Evolutionary conservation across 352 stramenopile genomes (phyloP), one percentile per base, ranked within the genome.

Genomic region (Halophytophthora batemanensis): DNA sequence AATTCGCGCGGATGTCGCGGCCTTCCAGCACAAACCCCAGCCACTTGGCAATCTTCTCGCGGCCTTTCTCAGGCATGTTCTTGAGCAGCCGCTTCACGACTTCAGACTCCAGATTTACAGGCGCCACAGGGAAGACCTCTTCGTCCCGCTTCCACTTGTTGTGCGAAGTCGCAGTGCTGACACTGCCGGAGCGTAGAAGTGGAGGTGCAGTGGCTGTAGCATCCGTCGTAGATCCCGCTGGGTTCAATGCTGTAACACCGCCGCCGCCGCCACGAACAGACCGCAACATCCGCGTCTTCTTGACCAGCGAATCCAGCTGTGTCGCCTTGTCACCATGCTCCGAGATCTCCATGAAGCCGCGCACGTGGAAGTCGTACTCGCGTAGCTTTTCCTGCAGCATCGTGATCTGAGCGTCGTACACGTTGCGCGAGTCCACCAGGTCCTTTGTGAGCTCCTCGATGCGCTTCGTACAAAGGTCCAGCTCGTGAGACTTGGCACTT

Each of bases 71-170:
- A 1, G 76, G 76, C 72, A 90, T 81, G 39, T 55, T 83, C n/a
- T 59, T 59, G 43, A 87, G 82, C 34, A 90, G 53, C 0, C 73
- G 72, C 58, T 90, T 72, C 4, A 87, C 69, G 12, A 90, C 72
- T 6, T 77, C 72, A n/a, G 79, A 90, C 29, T 90, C 79, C 77
- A 90, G 85, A 45, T 86, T 68, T 38, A 90, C 84, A 8, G 76
- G 79, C 1, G 70, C 76, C 35, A 82, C 56, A 7, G 79, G 79
- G 25, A 84, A 86, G 15, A 87, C 61, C 29, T 90, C 79, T 31
- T 79, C 61, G 49, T 90, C 76, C 34, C 86, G n/a, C 5, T 67
- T 50, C 79, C 79, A 90, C 5, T 75, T 61, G 22, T 71, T 69
- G 0, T 58, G 53, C 15, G 63, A 64, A n/a, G 53, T 69, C 7